Percentiles rank a stretch among this genome's conserved stretches.
Evolutionary conservation across 2,329 filamentous ascomycete species (phyloP).

Genomic region (Neofusicoccum kwambonambiense): DNA sequence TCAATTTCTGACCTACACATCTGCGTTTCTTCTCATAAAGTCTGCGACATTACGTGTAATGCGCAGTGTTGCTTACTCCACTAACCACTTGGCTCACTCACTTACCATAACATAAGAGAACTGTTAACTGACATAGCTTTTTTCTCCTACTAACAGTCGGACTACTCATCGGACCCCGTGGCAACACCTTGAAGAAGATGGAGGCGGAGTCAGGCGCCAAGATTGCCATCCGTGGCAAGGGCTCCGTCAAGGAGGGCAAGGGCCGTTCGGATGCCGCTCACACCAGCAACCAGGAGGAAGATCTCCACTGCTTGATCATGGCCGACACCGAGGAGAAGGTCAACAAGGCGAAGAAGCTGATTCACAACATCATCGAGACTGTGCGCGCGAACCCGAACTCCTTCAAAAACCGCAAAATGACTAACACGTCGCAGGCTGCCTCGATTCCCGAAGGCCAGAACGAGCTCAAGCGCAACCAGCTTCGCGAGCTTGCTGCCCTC

Average conservation of each 20-base stretch:
- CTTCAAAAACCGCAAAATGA: neutral
- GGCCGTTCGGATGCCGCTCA: slow-evolving; percentile 98
- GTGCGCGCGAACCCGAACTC: slow-evolving; percentile 56
- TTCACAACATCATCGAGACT: slow-evolving; percentile 98
- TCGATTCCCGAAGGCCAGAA: slow-evolving; percentile 99
- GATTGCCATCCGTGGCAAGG: slow-evolving; percentile 99
- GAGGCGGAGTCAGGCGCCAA: slow-evolving; percentile 95
- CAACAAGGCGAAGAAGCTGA: slow-evolving; percentile 97
- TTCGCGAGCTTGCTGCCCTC: slow-evolving; percentile 93
- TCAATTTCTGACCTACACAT: slow-evolving; percentile 54
- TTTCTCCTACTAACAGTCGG: slow-evolving; percentile 86
- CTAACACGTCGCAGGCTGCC: slow-evolving; percentile 67
- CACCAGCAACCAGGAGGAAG: slow-evolving; percentile 99
- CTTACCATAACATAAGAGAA: slow-evolving; percentile 3
- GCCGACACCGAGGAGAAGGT: slow-evolving; percentile 99
- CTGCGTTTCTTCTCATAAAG: slow-evolving; percentile 31
- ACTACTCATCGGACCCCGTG: slow-evolving; percentile 99
- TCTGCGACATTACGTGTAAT: slow-evolving; percentile 33
- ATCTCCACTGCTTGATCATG: slow-evolving; percentile 99
- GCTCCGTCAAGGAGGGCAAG: slow-evolving; percentile 99
- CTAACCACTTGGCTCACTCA: slow-evolving; percentile 35
- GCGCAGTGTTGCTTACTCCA: slow-evolving; percentile 40
- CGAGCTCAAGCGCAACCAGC: slow-evolving; percentile 97
- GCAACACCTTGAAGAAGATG: slow-evolving; percentile 99
- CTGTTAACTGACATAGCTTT: slow-evolving; percentile 82